Evolutionary conservation across 768 basidiomycete genomes (phyloP), one percentile per base, ranked within the genome.

Genomic region (Boletus barrowsii): DNA sequence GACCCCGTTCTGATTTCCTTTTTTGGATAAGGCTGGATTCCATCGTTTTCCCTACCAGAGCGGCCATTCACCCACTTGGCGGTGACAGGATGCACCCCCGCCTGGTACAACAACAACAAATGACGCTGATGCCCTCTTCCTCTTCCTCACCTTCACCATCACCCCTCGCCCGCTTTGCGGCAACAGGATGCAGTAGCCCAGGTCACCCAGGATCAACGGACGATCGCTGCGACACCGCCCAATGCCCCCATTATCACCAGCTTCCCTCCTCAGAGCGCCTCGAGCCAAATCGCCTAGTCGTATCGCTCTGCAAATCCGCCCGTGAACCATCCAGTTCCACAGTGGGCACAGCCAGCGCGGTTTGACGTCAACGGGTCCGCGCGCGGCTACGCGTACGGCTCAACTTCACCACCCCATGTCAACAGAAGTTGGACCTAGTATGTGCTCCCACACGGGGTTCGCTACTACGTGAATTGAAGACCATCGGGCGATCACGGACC

Each of bases 341-440:
- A 63, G 36, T 66, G 66, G 57, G 66, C 69, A 10, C 64, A 58
- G 15, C 61, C 64, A 0, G 56, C 42, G 8, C 60, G 49, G 1
- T 66, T 70, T 42, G 48, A 68, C 11, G 60, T 61, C 43, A 72
- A 70, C 41, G 68, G 70, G 2, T 66, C 69, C 10, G 68, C 68
- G 20, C 68, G 60, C 20, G 61, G 45, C 47, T 59, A 67, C 18
- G 24, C 57, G 11, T 70, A 70, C 36, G 69, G 69, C 13, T 60
- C 69, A 9, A 59, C 69, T 2, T 50, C 59, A 0, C 58, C 57
- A 0, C 68, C 64, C 0, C 63, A 68, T 33, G 44, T 51, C 29
- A 37, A 15, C 17, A 78, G 84, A 18, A 90, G 90, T 4, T 92
- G 90, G 90, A 75, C 81, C 45, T 87, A 86, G 63, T 82, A 88